Conservation (phyloP, 495 filamentous ascomycete genomes). For the Polyplosphaeria fusca region DNA sequence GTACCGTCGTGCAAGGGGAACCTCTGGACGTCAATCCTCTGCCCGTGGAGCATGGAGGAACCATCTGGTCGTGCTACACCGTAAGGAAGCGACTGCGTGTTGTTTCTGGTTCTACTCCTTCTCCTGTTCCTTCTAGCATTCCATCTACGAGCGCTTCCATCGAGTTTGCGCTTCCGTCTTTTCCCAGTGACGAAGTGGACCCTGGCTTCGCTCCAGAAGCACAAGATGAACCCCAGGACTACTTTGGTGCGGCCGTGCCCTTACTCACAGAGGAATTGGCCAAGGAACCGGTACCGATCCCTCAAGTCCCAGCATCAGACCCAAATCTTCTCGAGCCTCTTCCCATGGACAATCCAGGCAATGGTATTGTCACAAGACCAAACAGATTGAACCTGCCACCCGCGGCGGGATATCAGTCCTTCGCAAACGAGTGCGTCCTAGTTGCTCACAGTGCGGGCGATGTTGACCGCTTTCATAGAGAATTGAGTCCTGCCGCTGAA, state of each 20-base stretch:
- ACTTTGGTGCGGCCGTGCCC: conserved; percentile 45
- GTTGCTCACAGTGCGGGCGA: conserved; percentile 36
- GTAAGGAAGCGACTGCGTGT: conserved; percentile 61
- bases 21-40: conserved; percentile 46
- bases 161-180: conserved; percentile 18
- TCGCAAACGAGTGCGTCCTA: conserved; percentile 38
- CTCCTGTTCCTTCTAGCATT: conserved; percentile 9
- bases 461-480: conserved; percentile 39
- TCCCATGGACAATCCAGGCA: not conserved
- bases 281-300: not conserved
- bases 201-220: not conserved
- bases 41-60: conserved; percentile 45
- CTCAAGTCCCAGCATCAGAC: not conserved
- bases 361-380: not conserved
- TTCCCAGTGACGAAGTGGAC: conserved; percentile 1
- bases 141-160: conserved; percentile 23
- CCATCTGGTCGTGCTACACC: conserved; percentile 63
- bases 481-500: conserved; percentile 3
- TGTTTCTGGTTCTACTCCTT: conserved; percentile 47
- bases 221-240: conserved; percentile 45
- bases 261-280: conserved; percentile 4
- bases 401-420: conserved; percentile 24
- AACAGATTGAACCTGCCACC: conserved; percentile 11
- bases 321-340: not conserved
- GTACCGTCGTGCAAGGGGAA: conserved; percentile 48